Evolutionary conservation across 441 rosid genomes (phyloP).

Genomic region (Eruca vesicaria): DNA sequence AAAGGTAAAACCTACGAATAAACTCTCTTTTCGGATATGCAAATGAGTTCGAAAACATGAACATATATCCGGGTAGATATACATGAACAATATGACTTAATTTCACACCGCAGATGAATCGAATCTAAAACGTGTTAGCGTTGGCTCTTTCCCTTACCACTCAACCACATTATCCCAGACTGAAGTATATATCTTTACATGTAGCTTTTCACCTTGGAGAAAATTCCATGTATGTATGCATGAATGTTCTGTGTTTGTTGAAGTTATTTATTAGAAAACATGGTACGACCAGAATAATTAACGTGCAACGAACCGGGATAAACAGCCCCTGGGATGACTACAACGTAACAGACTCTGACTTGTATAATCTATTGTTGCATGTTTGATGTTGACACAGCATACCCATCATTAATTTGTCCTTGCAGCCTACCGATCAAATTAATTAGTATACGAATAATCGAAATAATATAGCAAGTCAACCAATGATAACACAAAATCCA

Average conservation of each 20-base stretch:
- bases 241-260: constrained; percentile 5
- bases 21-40: no score
- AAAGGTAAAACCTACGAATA: no score
- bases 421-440: background rate
- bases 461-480: background rate
- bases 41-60: no score
- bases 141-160: no score
- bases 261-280: background rate
- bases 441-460: background rate
- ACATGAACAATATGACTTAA: no score
- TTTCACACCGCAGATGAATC: no score
- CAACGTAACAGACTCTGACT: constrained; percentile 13
- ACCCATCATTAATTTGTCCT: constrained; percentile 13
- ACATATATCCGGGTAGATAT: no score
- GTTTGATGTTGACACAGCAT: constrained; percentile 23
- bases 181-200: background rate
- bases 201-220: background rate
- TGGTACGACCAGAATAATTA: background rate
- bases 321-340: background rate
- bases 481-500: background rate
- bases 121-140: no score
- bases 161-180: no score
- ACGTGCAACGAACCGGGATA: constrained; percentile 21
- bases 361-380: constrained; percentile 22
- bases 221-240: background rate